Base-by-base conservation (phyloP, 495 filamentous ascomycete genomes). In the Penicillium ochrochloron region DNA sequence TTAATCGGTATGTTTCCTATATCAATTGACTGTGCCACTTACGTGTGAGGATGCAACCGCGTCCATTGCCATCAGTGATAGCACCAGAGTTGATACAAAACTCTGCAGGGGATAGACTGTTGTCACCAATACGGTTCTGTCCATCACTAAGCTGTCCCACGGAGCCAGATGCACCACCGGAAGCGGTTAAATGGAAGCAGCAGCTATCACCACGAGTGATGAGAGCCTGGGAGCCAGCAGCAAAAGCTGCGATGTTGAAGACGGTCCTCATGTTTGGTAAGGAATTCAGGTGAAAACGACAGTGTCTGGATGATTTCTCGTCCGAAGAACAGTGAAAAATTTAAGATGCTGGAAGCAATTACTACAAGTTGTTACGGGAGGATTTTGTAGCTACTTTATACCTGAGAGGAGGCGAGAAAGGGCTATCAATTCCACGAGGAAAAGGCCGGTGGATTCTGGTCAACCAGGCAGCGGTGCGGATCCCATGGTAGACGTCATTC, bases 41-140 rank as follows among this genome's bases (percentile, higher is more conserved):
- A 84, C 81, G 76, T 37, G 85, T 87, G 19, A 87, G 64, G 59
- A 87, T 83, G 60, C 86, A 89, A n/a, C 85, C 83, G 27, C 84
- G 77, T 41, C 81, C 79, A 67, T 71, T 76, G 54, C 67, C 62
- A 73, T 89, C 86, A 25, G 75, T 82, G 63, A 89, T 77, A 23
- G 62, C 66, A 34, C 82, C 81, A 54, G 70, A 69, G 53, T 71
- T 64, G 61, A 85, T 82, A 61, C 79, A 83, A 62, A 71, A 85
- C 42, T 74, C 65, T 21, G 73, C 76, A 42, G 71, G 65, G 6
- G 74, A 53, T 1, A 81, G 67, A 21, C 75, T 70, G 23, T 78
- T 54, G 25, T 66, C 80, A 25, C 80, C 77, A 59, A 84, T 76
- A n/a, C 84, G 76, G 69, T 81, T 80, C 72, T 86, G 84, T 27